Base-by-base conservation (phyloP, 345 rosid genomes). In the Populus euphratica region DNA sequence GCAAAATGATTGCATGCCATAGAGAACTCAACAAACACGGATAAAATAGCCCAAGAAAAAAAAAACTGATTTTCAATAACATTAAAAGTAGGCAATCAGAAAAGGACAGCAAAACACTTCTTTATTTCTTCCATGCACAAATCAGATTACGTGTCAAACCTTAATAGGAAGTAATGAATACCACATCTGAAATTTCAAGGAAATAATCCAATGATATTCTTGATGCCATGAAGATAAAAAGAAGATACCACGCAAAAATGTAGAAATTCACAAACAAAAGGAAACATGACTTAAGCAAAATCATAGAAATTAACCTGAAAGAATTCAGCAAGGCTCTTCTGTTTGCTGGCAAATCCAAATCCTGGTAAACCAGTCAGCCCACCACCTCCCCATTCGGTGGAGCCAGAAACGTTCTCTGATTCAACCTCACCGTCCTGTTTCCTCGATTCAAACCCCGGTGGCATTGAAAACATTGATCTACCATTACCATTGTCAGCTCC, bases 341-440 rank as follows among this genome's bases (percentile, higher is more conserved):
- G 93, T 78, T 89, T 92, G 86, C 83, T 88, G 43, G 91, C 92
- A 41, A 90, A 89, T 39, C 90, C 90, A 74, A 90, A 77, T 43
- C 90, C 92, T 0, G 96, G 87, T 73, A 93, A 84, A 62, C 98
- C 95, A 84, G 89, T 88, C 69, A 94, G 84, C 64, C 97, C 97
- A 83, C 90, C 91, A 20, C 88, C 91, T 23, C 90, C 91, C 98
- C 98, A 94, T 29, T 94, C 96, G 0, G 85, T 83, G 18, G 94
- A 82, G 74, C 85, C 83, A 77, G 35, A 76, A 23, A 74, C 67
- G 25, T 85, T 89, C 70, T 86, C 94, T 10, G 41, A 39, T 74
- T 82, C 92, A 61, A 85, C 66, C 50, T 86, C 92, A 49, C 18
- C 75, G 74, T 84, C 93, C 39, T 86, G 89, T 82, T 87, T 90